Evolutionary conservation across 257 asterid genomes (phyloP), one percentile per base, ranked within the genome.

Genomic region (Nicotiana knightiana): DNA sequence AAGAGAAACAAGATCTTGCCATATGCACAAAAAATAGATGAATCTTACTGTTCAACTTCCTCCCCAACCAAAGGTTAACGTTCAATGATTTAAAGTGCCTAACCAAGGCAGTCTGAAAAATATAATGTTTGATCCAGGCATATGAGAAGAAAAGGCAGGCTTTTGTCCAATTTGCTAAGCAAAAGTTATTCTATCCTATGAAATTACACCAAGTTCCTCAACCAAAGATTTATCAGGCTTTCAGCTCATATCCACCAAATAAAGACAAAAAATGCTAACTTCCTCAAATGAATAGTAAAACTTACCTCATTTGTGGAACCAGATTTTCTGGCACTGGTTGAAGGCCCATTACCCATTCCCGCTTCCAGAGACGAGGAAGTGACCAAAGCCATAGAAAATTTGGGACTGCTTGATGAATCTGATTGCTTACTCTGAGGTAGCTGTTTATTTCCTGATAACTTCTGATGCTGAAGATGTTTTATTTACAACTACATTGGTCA

Each of bases 271-370:
- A 76, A 48, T 88, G 81, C 33, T 76, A 18, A 77, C 58, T 77
- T 76, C 80, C 12, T 55, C 35, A 71, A 70, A 63, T 55, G 84
- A 48, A 37, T 35, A 46, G 26, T 55, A 48, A 85, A 76, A 64
- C 71, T 30, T 80, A 93, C 98, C 97, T 93, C 98, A 66, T 84
- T 76, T 87, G 81, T 91, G 81, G 92, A 43, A 85, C 89, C 86
- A 33, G 92, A 63, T 85, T 89, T 95, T 83, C 86, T 88, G 37
- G 93, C 86, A 81, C 81, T 80, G 54, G 81, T 76, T 46, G 83
- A 73, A 77, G 79, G 82, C 32, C 83, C 81, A 70, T 54, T 88
- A 82, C 28, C 81, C 26, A 81, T 62, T 79, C 81, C 82, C 15
- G 48, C 53, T 54, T 88, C 89, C 46, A 3, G 43, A 58, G 83